phyloP scores from a whole-genome alignment of 1,139 yeast species.

The Protomyces inundatus region DNA sequence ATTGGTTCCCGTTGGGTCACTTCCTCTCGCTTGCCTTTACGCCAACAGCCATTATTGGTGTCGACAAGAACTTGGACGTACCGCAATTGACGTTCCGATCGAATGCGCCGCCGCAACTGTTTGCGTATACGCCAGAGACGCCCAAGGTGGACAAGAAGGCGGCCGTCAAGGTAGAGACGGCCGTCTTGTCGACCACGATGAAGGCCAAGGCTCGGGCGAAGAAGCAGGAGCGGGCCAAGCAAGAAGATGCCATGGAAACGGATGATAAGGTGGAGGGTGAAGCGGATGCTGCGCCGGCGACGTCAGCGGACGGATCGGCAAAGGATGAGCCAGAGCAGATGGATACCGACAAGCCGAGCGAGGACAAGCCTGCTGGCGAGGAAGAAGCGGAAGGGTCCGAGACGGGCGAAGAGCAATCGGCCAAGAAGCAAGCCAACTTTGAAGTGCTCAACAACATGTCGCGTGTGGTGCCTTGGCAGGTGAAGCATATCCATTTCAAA shows the following conservation, averaged over 20 bases:
- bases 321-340: slow-evolving; percentile 28
- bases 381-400: neutral
- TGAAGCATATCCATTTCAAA: slow-evolving; percentile 71
- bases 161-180: slow-evolving; percentile 86
- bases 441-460: slow-evolving; percentile 63
- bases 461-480: slow-evolving; percentile 87
- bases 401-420: slow-evolving; percentile 18
- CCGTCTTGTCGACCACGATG: slow-evolving; percentile 88
- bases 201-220: slow-evolving; percentile 89
- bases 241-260: slow-evolving; percentile 40
- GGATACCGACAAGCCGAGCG: slow-evolving; percentile 35
- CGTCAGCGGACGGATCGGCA: slow-evolving; percentile 34
- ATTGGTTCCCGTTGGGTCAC: slow-evolving; percentile 97
- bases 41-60: slow-evolving; percentile 87
- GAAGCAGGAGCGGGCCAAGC: slow-evolving; percentile 50
- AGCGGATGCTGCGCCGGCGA: slow-evolving; percentile 33
- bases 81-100: slow-evolving; percentile 81
- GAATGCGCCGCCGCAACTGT: slow-evolving; percentile 70
- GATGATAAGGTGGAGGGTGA: slow-evolving; percentile 42
- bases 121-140: slow-evolving; percentile 84
- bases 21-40: slow-evolving; percentile 86
- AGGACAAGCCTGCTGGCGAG: slow-evolving; percentile 20
- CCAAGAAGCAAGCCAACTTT: slow-evolving; percentile 36
- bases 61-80: slow-evolving; percentile 75
- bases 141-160: slow-evolving; percentile 77